Base-by-base conservation (phyloP, 2,329 filamentous ascomycete species). In the Epicoccum sorghinum region DNA sequence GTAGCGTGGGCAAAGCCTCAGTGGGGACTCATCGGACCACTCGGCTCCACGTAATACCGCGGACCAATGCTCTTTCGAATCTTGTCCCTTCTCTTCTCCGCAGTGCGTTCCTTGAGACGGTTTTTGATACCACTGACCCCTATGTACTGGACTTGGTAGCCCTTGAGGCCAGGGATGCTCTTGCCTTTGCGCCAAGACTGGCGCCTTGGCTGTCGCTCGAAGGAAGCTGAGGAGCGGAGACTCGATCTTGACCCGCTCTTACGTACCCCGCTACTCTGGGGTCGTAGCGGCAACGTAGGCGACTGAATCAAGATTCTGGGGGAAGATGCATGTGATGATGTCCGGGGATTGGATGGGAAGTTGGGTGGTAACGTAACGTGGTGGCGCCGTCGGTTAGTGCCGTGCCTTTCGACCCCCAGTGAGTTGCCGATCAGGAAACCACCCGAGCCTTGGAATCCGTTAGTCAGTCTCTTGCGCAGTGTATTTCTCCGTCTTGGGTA, bases 381-480 rank as follows among this genome's bases (percentile, higher is more conserved):
- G 7, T 67, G 70, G 7, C 63, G 66, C 6, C 65, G 65, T 50
- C 60, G 67, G 51, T 73, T 71, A 22, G 70, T 69, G 37, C 71
- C 69, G 27, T 70, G 77, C 62, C 74, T 78, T 38, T 83, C 81
- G 37, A 86, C 74, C 23, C 83, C 83, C 0, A 86, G 71, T 3
- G 81, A 82, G 62, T 86, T 86, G 46, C 80, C 82, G 32, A 84
- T 78, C 27, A 82, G 65, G 46, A 82, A 79, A 22, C 79, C 78
- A 13, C 76, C 76, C 1, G 66, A 67, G 29, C 74, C 74, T 41
- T 75, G 73, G 59, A 79, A 75, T 4, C 77, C 70, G 8, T 68
- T 69, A 14, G 71, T 73, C 7, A 75, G 52, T 33, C 67, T 64
- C n/a, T 69, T 61, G 23, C 64, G 54, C 7, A 75, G 55, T 2